Base-by-base conservation (phyloP, 2,329 filamentous ascomycete species). In the Ophiostoma montium region DNA sequence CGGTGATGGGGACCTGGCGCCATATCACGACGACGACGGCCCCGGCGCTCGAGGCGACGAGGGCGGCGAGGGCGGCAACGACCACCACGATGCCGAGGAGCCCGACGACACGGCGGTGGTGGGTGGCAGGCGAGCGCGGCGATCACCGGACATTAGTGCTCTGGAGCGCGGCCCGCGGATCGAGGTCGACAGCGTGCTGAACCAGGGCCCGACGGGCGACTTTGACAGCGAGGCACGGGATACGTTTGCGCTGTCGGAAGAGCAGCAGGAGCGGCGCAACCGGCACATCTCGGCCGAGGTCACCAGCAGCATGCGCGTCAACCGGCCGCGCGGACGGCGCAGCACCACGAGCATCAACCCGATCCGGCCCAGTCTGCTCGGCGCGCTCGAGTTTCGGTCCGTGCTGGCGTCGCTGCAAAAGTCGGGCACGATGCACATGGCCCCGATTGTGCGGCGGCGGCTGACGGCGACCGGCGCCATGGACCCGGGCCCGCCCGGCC, bases 341-440 rank as follows among this genome's bases (percentile, higher is more conserved):
- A 78, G 83, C 56, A 82, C 82, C 55, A 87, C 84, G 0, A 74
- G 86, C 2, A 75, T 89, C 53, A 90, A 82, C 7, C 84, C 88
- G 0, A 95, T 98, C 54, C 76, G 92, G 39, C 90, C 92, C 1
- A 96, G 92, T 68, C 69, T 98, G 43, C 83, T 98, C 3, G 92
- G 92, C 39, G 92, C 86, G 9, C 70, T 98, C 50, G 92, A 98
- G 65, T 98, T 98, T 58, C 78, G 89, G 57, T 90, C 90, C 2
- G 83, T 95, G 3, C 69, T 98, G 42, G 83, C 86, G n/a, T 88
- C 88, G 3, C 67, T 98, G 50, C 82, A 94, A 58, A 84, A 81
- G 55, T 85, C 87, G 50, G 78, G 85, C 59, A 92, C 86, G 55
- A 76, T 85, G 23, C 79, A 81, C 57, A 74, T 84, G 16, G 76